phyloP scores from a whole-genome alignment of 2,329 filamentous ascomycete genomes.

The Colletotrichum sp. region DNA sequence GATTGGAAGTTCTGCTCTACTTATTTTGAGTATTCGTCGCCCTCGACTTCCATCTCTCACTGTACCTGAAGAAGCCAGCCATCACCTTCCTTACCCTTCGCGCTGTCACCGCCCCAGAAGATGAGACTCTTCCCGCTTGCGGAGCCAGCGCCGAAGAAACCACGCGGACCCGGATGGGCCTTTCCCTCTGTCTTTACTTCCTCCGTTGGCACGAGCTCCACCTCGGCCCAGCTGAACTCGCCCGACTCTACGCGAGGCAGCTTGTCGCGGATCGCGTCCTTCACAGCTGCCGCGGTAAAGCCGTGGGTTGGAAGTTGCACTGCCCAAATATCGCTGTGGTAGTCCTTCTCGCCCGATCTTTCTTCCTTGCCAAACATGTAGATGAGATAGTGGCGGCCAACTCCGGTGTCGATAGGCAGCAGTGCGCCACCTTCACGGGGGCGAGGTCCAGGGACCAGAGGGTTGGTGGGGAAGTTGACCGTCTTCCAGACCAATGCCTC shows the following conservation, averaged over 20 bases:
- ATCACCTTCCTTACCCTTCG: slow-evolving; percentile 41
- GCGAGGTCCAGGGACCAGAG: slow-evolving; percentile 42
- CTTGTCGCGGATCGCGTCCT: slow-evolving; percentile 51
- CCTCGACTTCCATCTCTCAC: not conserved
- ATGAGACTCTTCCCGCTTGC: slow-evolving; percentile 51
- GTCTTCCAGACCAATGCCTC: slow-evolving; percentile 38
- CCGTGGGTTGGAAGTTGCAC: slow-evolving; percentile 54
- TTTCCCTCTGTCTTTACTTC: slow-evolving; percentile 47
- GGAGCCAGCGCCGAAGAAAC: slow-evolving; percentile 42
- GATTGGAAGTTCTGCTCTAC: not conserved
- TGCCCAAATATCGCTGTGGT: slow-evolving; percentile 53
- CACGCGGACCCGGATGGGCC: slow-evolving; percentile 41
- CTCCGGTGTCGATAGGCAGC: slow-evolving; percentile 52
- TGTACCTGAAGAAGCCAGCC: slow-evolving; percentile 40
- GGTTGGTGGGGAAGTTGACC: slow-evolving; percentile 39
- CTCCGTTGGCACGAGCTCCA: slow-evolving; percentile 48
- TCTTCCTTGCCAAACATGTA: slow-evolving; percentile 50
- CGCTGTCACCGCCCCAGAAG: slow-evolving; percentile 57
- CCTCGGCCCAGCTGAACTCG: slow-evolving; percentile 54
- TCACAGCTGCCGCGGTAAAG: slow-evolving; percentile 50
- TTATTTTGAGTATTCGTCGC: not conserved
- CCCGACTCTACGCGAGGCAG: slow-evolving; percentile 49
- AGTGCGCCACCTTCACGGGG: slow-evolving; percentile 47
- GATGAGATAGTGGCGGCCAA: slow-evolving; percentile 56
- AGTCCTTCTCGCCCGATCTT: slow-evolving; percentile 20